Evolutionary conservation across 306 rosid species (phyloP).

Genomic region (Senna siamea): DNA sequence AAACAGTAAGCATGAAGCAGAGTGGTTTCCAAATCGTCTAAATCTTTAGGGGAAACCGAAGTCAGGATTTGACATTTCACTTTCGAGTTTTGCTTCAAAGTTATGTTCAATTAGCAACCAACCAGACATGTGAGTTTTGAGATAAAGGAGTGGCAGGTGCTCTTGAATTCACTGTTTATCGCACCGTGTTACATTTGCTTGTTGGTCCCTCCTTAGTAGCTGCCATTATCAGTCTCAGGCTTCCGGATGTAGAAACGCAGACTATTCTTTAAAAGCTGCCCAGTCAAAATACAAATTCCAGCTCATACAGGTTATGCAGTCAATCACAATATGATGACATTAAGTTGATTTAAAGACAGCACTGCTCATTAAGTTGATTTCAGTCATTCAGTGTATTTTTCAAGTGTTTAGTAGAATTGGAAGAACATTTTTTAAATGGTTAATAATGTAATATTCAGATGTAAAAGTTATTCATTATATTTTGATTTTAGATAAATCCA

Average conservation of each 20-base stretch:
- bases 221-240: conserved; percentile 57
- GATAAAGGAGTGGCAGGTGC: not conserved
- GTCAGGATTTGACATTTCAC: not conserved
- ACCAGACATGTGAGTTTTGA: not conserved
- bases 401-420: not conserved
- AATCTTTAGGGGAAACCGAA: too few species aligned
- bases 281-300: not conserved
- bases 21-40: too few species aligned
- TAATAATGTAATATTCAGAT: too few species aligned
- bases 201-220: conserved; percentile 37
- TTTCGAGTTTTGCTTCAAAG: not conserved
- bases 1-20: too few species aligned
- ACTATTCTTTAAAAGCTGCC: conserved; percentile 57
- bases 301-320: not conserved
- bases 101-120: not conserved
- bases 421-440: not conserved
- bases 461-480: too few species aligned
- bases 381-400: too few species aligned
- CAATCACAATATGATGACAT: not conserved
- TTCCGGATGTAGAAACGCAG: conserved; percentile 59
- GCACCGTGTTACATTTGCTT: not conserved
- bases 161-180: not conserved
- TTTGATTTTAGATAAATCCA: too few species aligned
- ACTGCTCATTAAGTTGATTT: too few species aligned
- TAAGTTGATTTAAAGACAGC: not conserved